These are phyloP conservation scores for Aureobasidium sp. DNA, from an alignment of 2,329 filamentous ascomycete genomes.

Conservation along the genomic window DNA sequence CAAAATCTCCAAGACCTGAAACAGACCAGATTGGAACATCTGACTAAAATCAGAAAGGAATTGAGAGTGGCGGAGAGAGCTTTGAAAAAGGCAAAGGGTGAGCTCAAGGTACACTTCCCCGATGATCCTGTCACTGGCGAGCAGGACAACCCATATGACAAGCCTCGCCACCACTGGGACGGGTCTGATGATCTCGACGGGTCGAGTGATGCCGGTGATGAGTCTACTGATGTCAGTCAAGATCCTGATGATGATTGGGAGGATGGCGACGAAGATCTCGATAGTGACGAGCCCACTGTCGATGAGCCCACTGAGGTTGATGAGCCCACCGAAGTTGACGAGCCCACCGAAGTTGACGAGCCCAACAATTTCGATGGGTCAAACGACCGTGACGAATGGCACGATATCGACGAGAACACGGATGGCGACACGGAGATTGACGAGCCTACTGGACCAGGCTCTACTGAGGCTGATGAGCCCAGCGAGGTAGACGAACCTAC, in stretches of 20 bases:
- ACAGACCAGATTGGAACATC: neutral
- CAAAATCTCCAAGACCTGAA: neutral
- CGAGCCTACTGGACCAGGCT: too few species aligned
- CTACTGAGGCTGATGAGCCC: neutral
- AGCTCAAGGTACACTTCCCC: neutral
- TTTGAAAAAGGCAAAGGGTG: neutral
- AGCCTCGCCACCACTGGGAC: too few species aligned
- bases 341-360: neutral
- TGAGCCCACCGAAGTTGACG: neutral
- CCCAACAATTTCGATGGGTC: too few species aligned
- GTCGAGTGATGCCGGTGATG: neutral
- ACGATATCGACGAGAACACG: too few species aligned
- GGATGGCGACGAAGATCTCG: neutral
- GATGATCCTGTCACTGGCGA: neutral
- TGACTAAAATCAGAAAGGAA: neutral
- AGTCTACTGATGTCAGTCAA: neutral
- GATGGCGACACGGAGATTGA: too few species aligned
- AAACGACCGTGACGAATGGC: too few species aligned
- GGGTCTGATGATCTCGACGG: neutral
- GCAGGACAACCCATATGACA: neutral
- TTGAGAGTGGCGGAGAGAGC: neutral
- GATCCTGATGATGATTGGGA: neutral
- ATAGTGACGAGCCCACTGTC: neutral
- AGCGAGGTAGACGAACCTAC: neutral
- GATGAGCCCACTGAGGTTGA: neutral